Evolutionary conservation across 495 filamentous ascomycete genomes (phyloP).

Genomic region (Penicillium verhagenii): DNA sequence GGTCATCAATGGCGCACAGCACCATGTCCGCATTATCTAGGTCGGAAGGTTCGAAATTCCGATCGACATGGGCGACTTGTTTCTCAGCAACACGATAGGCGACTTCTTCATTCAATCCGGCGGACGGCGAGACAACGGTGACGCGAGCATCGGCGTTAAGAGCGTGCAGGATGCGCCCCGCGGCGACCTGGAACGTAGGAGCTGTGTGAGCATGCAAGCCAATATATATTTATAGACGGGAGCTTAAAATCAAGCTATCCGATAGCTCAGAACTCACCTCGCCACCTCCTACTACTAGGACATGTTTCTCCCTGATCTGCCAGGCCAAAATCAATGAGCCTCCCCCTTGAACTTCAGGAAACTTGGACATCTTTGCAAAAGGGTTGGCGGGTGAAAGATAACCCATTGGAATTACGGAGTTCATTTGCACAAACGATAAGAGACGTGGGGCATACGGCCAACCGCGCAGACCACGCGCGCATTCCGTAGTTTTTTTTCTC

Average conservation of each 20-base stretch:
- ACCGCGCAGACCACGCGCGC: conserved; percentile 14
- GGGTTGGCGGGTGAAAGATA: conserved; percentile 2
- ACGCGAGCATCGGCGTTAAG: conserved; percentile 94
- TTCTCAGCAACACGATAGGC: conserved; percentile 69
- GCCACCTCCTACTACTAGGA: conserved; percentile 89
- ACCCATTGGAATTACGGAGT: background rate
- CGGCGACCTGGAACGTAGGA: conserved; percentile 69
- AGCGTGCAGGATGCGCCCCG: conserved; percentile 85
- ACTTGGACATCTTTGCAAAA: conserved; percentile 62
- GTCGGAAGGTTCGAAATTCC: conserved; percentile 77
- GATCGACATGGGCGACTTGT: conserved; percentile 75
- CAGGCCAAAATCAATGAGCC: conserved; percentile 93
- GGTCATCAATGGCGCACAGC: conserved; percentile 88
- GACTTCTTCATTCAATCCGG: conserved; percentile 85
- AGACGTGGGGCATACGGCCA: conserved; percentile 23
- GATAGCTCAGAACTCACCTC: conserved; percentile 57
- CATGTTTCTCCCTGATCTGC: conserved; percentile 80
- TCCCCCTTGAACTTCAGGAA: conserved; percentile 79
- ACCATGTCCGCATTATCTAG: conserved; percentile 83
- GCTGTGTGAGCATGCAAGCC: conserved; percentile 9
- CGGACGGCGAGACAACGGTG: conserved; percentile 75
- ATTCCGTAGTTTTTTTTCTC: conserved; percentile 12
- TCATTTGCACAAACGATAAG: conserved; percentile 2
- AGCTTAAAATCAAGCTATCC: background rate
- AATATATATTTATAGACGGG: conserved; percentile 4